Conservation (phyloP, 148 eudicot genomes). For the Beta vulgaris region DNA sequence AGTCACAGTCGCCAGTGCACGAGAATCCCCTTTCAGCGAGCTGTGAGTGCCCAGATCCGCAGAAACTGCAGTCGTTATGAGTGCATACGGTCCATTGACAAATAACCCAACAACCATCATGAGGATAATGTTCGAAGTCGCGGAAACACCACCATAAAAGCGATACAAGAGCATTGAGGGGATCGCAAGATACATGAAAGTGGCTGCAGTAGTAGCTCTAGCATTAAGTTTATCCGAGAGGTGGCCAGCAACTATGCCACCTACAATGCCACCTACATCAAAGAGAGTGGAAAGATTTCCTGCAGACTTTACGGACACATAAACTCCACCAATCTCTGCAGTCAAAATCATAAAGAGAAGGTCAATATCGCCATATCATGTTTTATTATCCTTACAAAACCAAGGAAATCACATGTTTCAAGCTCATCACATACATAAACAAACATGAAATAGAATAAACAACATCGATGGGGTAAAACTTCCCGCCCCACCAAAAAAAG, state of each 20-base stretch:
- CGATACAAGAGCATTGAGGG: constrained; percentile 81
- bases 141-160: constrained; percentile 62
- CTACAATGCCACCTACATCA: constrained; percentile 92
- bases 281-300: constrained; percentile 94
- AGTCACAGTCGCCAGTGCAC: constrained; percentile 97
- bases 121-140: constrained; percentile 63
- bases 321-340: constrained; percentile 85
- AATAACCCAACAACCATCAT: constrained; percentile 87
- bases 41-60: constrained; percentile 97
- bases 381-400: neutral
- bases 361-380: neutral
- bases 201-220: constrained; percentile 86
- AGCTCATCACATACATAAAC: neutral
- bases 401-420: neutral
- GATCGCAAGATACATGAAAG: constrained; percentile 82
- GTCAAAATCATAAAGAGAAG: constrained; percentile 11
- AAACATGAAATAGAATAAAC: neutral
- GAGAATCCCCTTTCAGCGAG: constrained; percentile 78
- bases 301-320: constrained; percentile 80
- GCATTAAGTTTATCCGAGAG: constrained; percentile 86
- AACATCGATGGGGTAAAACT: too few species aligned
- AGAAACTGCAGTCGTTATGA: constrained; percentile 95
- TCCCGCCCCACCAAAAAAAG: neutral
- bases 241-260: constrained; percentile 88
- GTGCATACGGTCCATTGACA: constrained; percentile 94